Percentiles rank a stretch among this genome's conserved stretches.
Evolutionary conservation across 768 basidiomycete genomes (phyloP).

Genomic region (Rossbeevera mucosa): DNA sequence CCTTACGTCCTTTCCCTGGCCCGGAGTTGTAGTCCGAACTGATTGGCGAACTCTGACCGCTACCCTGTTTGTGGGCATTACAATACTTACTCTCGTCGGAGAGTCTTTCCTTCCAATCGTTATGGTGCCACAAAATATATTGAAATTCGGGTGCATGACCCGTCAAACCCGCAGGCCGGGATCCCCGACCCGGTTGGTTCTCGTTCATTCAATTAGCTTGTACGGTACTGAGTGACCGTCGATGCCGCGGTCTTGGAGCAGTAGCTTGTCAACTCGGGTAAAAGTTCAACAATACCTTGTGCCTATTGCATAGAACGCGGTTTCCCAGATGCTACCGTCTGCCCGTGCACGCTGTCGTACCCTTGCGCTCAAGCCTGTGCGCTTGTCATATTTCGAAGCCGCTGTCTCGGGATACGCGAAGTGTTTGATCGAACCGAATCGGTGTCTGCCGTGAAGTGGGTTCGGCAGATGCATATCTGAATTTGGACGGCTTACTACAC

Average conservation of each 20-base stretch:
- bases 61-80: background rate
- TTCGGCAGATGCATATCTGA: background rate
- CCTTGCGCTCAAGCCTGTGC: background rate
- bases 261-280: background rate
- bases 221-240: background rate
- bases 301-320: background rate
- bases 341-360: background rate
- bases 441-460: conserved; percentile 7
- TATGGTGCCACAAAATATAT: background rate
- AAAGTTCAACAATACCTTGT: background rate
- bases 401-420: conserved; percentile 10
- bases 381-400: background rate
- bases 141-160: background rate
- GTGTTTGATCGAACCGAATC: conserved; percentile 17
- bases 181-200: background rate
- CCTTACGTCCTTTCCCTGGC: background rate
- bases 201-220: background rate
- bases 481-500: conserved; percentile 7
- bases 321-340: background rate
- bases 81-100: background rate
- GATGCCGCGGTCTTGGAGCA: background rate
- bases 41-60: background rate
- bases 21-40: background rate
- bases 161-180: background rate
- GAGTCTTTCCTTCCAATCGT: background rate